Evolutionary conservation across 306 rosid genomes (phyloP).

Genomic region (Malus sieversii): DNA sequence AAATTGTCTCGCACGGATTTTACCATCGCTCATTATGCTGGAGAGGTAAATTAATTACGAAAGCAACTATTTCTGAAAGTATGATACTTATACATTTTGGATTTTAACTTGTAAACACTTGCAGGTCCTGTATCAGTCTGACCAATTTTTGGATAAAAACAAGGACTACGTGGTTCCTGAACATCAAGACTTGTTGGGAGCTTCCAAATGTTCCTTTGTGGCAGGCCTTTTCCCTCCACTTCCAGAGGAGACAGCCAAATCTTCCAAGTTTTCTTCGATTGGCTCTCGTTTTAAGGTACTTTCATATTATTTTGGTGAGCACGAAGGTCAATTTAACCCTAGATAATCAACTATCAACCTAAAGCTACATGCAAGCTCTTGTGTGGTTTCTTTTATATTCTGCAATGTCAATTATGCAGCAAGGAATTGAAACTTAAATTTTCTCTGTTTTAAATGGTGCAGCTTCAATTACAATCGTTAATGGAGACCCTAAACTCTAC

Average conservation of each 20-base stretch:
- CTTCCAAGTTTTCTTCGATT: conserved; percentile 94
- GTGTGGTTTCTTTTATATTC: conserved; percentile 15
- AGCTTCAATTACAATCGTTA: conserved; percentile 84
- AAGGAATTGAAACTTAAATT: conserved; percentile 22
- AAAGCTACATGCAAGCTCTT: conserved; percentile 12
- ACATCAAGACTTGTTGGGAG: conserved; percentile 85
- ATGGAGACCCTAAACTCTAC: conserved; percentile 94
- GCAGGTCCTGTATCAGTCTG: conserved; percentile 91
- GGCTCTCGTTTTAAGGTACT: conserved; percentile 96
- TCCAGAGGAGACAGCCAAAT: conserved; percentile 83
- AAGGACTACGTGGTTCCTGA: conserved; percentile 97
- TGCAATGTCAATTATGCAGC: conserved; percentile 15
- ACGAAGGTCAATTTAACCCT: background rate
- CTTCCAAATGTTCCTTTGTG: conserved; percentile 87
- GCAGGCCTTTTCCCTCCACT: conserved; percentile 97
- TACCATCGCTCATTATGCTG: conserved; percentile 85
- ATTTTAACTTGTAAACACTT: conserved; percentile 27
- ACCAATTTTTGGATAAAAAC: conserved; percentile 95
- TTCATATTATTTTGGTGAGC: conserved; percentile 1
- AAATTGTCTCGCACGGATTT: conserved; percentile 96
- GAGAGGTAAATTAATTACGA: conserved; percentile 59
- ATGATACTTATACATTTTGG: conserved; percentile 9
- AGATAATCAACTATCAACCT: background rate
- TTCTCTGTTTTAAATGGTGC: conserved; percentile 39
- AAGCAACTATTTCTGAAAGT: conserved; percentile 15